Evolutionary conservation across 2,329 filamentous ascomycete species (phyloP).

Genomic region (Stemphylium beticola): DNA sequence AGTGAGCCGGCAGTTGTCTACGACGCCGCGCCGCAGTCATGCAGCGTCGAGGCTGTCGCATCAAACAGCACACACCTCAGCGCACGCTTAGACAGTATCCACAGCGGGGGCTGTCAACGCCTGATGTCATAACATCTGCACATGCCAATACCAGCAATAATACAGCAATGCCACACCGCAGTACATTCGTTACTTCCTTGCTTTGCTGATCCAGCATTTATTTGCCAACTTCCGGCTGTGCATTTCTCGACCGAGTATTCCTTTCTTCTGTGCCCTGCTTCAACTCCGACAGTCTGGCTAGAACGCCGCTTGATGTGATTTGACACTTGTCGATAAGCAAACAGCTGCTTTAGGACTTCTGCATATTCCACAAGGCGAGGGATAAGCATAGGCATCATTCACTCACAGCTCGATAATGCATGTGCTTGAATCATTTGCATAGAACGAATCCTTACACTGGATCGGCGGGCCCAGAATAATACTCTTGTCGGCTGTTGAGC

Average conservation of each 20-base stretch:
- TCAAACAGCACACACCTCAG: neutral
- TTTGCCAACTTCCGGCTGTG: neutral
- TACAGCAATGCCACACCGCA: constrained; percentile 1
- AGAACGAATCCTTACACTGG: neutral
- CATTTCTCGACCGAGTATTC: neutral
- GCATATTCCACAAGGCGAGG: neutral
- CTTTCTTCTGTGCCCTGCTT: neutral
- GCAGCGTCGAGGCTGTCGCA: neutral
- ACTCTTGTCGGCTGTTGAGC: neutral
- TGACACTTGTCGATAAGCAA: neutral
- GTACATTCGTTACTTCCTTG: neutral
- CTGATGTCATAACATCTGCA: neutral
- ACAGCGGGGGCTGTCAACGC: neutral
- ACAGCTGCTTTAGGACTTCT: constrained; percentile 2
- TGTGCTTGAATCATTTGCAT: neutral
- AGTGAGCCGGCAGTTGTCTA: neutral
- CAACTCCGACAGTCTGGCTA: neutral
- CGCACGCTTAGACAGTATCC: constrained; percentile 1
- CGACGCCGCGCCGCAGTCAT: neutral
- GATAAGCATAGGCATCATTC: neutral
- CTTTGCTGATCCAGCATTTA: neutral
- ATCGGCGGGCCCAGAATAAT: neutral
- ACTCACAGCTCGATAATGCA: neutral
- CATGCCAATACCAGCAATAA: neutral
- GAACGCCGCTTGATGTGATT: neutral